These are phyloP conservation scores for Heterobasidion parviporum DNA, from an alignment of 1,284 basidiomycete genomes.

Conservation along the genomic window DNA sequence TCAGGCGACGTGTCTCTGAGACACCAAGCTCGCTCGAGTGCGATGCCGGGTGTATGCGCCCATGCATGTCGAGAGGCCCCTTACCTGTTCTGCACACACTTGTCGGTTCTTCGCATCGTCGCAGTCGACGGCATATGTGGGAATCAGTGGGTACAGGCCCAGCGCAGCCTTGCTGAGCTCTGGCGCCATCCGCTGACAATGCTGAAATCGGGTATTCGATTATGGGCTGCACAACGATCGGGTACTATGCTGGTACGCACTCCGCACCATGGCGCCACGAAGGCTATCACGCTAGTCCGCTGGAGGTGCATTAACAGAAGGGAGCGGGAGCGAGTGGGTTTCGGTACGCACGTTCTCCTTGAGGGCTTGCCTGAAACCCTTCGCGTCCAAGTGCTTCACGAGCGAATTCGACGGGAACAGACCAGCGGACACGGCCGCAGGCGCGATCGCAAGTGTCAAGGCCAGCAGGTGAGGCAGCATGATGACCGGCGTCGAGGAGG, in stretches of 20 bases:
- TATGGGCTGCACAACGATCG: not conserved
- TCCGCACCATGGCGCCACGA: conserved; percentile 86
- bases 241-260: conserved; percentile 34
- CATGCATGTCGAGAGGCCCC: conserved; percentile 4
- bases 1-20: not conserved
- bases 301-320: conserved; percentile 19
- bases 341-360: conserved; percentile 58
- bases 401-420: conserved; percentile 63
- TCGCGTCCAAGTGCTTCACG: conserved; percentile 72
- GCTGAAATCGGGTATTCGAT: conserved; percentile 30
- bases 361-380: conserved; percentile 68
- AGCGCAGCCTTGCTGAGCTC: conserved; percentile 80
- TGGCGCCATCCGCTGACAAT: conserved; percentile 83
- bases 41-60: too few relatives aligned
- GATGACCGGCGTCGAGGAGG: conserved; percentile 10
- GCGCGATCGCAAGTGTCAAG: conserved; percentile 29
- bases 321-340: not conserved
- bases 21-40: too few relatives aligned
- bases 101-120: conserved; percentile 79
- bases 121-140: conserved; percentile 88
- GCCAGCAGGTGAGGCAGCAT: conserved; percentile 21
- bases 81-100: conserved; percentile 73
- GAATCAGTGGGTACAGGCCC: conserved; percentile 76
- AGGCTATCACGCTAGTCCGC: conserved; percentile 77
- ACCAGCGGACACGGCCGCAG: conserved; percentile 56